These are phyloP conservation scores for Cytospora chrysosperma DNA, from an alignment of 2,329 filamentous ascomycete species.

Conservation along the genomic window DNA sequence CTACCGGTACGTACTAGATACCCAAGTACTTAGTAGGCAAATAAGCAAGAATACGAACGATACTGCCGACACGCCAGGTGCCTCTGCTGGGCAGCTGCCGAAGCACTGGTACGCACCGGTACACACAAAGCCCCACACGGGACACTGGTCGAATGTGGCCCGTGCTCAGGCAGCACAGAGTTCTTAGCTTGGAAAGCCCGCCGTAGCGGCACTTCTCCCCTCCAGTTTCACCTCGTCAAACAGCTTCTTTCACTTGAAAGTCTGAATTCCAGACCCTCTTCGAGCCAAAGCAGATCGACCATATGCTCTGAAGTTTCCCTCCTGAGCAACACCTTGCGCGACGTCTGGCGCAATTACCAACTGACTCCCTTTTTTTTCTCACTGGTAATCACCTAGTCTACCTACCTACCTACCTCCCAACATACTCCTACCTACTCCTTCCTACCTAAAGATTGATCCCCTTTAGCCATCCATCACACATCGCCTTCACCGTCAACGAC, in stretches of 20 bases:
- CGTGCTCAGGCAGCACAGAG: not conserved
- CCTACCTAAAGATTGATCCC: slow-evolving; percentile 2
- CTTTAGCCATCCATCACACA: slow-evolving; percentile 12
- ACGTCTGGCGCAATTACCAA: slow-evolving; percentile 1
- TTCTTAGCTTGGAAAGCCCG: slow-evolving; percentile 3
- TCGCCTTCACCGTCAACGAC: slow-evolving; percentile 12
- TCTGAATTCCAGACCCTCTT: slow-evolving; percentile 5
- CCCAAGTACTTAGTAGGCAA: too few relatives aligned
- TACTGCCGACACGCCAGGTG: too few relatives aligned
- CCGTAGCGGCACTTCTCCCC: slow-evolving; percentile 14
- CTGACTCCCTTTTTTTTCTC: not conserved
- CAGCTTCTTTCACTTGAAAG: slow-evolving; percentile 17
- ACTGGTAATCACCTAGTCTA: not conserved
- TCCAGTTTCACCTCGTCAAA: slow-evolving; percentile 19
- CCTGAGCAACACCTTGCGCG: not conserved
- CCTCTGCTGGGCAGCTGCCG: not conserved
- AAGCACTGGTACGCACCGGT: not conserved
- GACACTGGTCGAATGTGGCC: not conserved
- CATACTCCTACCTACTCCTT: not conserved
- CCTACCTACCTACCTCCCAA: too few relatives aligned
- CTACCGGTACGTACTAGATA: too few relatives aligned
- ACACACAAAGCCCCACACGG: not conserved
- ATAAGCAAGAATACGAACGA: too few relatives aligned
- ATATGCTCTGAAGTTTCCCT: not conserved
- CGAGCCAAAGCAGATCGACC: slow-evolving; percentile 8